Evolutionary conservation across 2,329 filamentous ascomycete genomes (phyloP).

Genomic region (Hortaea sp.): DNA sequence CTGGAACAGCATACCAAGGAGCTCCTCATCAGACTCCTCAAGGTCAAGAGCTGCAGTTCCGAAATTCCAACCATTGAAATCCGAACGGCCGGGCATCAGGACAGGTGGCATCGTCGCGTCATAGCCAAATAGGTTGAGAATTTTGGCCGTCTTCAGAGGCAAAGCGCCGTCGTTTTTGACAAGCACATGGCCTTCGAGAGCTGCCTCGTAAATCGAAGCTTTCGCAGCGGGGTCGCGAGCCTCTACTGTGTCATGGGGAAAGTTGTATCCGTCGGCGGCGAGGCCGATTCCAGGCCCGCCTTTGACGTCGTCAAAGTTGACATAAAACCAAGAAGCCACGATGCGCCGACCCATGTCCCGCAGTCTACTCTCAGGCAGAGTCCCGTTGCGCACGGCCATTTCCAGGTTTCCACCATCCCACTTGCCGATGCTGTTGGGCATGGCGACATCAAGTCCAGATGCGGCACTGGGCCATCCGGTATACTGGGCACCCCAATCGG

Average conservation of each 20-base stretch:
- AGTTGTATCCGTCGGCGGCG: neutral
- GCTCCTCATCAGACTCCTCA: too few relatives aligned
- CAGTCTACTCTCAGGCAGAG: neutral
- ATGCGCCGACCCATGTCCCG: slow-evolving; percentile 2
- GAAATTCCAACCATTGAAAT: too few relatives aligned
- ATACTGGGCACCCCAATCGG: neutral
- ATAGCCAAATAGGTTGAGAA: too few relatives aligned
- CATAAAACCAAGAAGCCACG: slow-evolving; percentile 11
- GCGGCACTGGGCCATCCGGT: neutral
- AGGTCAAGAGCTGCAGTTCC: too few relatives aligned
- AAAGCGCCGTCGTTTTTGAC: too few relatives aligned
- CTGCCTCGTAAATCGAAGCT: too few relatives aligned
- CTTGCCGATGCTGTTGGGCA: neutral
- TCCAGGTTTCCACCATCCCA: neutral
- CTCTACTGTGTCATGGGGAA: slow-evolving; percentile 15
- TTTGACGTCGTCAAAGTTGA: slow-evolving; percentile 8
- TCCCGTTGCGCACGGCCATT: neutral
- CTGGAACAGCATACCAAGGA: too few relatives aligned
- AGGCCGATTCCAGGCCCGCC: slow-evolving; percentile 5
- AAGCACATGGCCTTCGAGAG: too few relatives aligned
- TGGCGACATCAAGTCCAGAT: neutral
- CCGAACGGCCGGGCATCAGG: too few relatives aligned
- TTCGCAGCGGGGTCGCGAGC: slow-evolving; percentile 40
- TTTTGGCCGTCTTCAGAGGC: too few relatives aligned
- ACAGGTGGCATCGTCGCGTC: too few relatives aligned